These are phyloP conservation scores for Zygosaccharomyces gambellarensis DNA, from an alignment of 805 yeast genomes.

Conservation along the genomic window DNA sequence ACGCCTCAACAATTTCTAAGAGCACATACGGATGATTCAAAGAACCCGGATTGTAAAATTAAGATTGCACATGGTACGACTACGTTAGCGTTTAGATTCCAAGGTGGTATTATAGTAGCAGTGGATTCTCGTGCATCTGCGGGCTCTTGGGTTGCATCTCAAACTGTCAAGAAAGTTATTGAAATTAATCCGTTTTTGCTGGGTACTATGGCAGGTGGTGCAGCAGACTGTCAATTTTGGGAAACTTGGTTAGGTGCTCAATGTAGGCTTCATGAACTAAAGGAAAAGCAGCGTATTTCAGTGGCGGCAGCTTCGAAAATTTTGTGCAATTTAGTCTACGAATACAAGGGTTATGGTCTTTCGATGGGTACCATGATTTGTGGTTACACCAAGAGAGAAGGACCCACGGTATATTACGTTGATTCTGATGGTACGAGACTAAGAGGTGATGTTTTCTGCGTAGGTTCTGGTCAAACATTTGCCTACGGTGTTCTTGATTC, in stretches of 20 bases:
- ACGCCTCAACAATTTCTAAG: constrained; percentile 88
- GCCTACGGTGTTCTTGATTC: constrained; percentile 98
- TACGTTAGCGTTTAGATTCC: constrained; percentile 90
- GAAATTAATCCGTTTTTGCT: constrained; percentile 91
- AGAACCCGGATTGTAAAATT: constrained; percentile 89
- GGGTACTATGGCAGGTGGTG: constrained; percentile 99
- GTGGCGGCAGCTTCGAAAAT: constrained; percentile 97
- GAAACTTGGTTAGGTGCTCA: constrained; percentile 98
- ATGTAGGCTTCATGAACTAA: constrained; percentile 88
- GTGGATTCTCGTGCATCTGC: constrained; percentile 98
- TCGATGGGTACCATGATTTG: constrained; percentile 99
- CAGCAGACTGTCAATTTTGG: constrained; percentile 99
- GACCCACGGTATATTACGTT: constrained; percentile 92
- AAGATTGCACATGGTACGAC: constrained; percentile 99
- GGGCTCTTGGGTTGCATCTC: constrained; percentile 97
- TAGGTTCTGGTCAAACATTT: constrained; percentile 98
- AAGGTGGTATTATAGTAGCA: constrained; percentile 93
- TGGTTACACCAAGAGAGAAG: constrained; percentile 92
- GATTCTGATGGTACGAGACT: constrained; percentile 96
- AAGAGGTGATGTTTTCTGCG: constrained; percentile 92
- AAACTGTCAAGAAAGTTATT: constrained; percentile 94
- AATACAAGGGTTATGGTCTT: constrained; percentile 96
- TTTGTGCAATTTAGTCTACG: constrained; percentile 81
- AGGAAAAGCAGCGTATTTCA: constrained; percentile 90
- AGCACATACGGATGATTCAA: constrained; percentile 96